Evolutionary conservation across 495 filamentous ascomycete genomes (phyloP), one percentile per base, ranked within the genome.

Genomic region (Xylaria bambusicola): DNA sequence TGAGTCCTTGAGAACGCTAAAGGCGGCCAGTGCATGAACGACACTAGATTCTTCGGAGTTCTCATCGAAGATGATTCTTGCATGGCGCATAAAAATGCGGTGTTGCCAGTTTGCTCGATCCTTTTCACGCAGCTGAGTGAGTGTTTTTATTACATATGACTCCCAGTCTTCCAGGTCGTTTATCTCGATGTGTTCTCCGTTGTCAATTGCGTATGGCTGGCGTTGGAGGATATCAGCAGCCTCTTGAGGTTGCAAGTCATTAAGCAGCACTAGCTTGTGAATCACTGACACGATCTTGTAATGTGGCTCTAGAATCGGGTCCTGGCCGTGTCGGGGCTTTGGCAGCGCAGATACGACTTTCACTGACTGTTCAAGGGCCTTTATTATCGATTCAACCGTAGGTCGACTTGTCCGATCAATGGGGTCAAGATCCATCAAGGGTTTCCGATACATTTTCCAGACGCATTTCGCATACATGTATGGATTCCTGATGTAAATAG

Each of bases 81-180:
- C 92, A 62, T 81, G 85, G 33, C 92, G 86, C 47, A 84, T 83
- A 61, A 89, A 88, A 77, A 99, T 91, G 2, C 94, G 88, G 66
- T 99, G 94, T 69, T 99, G 94, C 94, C 94, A 99, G 66, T 96
- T 92, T 3, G 89, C 86, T 74, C 97, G 96, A 67, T 99, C 94
- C 21, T 90, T 91, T 47, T 83, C 84, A 59, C 90, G 88, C 52
- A 98, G 81, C 49, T 84, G 82, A 52, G 84, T 86, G 47, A 98
- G 74, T 2, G 87, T 84, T 49, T 85, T 79, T 9, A 94, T 80
- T 23, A 93, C 81, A 63, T 90, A 95, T 10, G 78, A 66, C 47
- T 90, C 85, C 89, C 93, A 98, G 15, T 81, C 80, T 31, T 86
- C 85, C 12, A 73, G 59, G 24, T 86, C 83, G 2, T 63, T 63